Conservation (phyloP, 1,284 basidiomycete species). For the Cutaneotrichosporon curvatum region DNA sequence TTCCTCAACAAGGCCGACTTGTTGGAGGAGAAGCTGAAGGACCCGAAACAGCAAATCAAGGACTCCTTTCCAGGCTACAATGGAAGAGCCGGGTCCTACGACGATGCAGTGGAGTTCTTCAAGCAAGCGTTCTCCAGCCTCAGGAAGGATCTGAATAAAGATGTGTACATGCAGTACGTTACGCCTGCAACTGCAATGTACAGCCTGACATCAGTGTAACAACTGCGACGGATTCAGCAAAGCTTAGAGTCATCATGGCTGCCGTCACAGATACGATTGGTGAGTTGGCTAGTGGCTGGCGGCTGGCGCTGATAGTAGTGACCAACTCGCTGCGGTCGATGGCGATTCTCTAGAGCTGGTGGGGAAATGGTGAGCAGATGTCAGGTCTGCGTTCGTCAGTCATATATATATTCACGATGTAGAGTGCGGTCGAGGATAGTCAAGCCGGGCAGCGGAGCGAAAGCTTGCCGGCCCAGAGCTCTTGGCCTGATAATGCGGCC, state of each 20-base stretch:
- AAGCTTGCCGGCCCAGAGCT: no score
- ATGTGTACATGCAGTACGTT: conserved; percentile 84
- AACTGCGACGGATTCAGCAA: conserved; percentile 86
- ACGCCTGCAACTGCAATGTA: not conserved
- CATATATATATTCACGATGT: no score
- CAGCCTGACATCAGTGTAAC: conserved; percentile 57
- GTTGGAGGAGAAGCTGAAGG: conserved; percentile 69
- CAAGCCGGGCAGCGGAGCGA: no score
- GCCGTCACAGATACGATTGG: conserved; percentile 50
- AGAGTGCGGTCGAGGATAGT: no score
- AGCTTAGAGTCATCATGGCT: conserved; percentile 86
- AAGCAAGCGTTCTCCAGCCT: conserved; percentile 73
- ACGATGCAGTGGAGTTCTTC: conserved; percentile 63
- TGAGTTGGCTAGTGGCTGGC: not conserved
- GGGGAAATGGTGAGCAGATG: no score
- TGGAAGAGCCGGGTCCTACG: conserved; percentile 52
- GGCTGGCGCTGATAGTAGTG: conserved; percentile 7
- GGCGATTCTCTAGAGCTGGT: conserved; percentile 12
- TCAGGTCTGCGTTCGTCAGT: no score
- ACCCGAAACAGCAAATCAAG: conserved; percentile 65
- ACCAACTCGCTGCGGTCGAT: conserved; percentile 18
- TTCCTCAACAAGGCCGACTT: conserved; percentile 89
- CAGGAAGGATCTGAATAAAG: conserved; percentile 76
- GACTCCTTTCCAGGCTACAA: conserved; percentile 67
- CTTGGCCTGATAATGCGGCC: no score